Percentiles rank a stretch among this genome's conserved stretches.
Evolutionary conservation across 352 stramenopile genomes (phyloP).

Genomic region (Phytophthora constricta): DNA sequence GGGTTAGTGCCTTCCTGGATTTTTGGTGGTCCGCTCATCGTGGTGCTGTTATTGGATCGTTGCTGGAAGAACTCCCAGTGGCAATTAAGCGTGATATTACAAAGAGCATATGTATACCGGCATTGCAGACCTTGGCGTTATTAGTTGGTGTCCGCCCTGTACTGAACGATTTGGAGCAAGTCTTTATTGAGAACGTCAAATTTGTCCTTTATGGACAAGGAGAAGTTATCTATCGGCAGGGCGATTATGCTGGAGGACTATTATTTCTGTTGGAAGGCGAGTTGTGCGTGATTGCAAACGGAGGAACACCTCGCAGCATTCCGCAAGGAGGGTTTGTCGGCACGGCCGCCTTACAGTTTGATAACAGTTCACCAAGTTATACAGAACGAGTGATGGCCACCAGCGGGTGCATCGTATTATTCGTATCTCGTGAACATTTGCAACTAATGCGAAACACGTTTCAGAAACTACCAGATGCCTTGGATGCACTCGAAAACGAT

Average conservation of each 20-base stretch:
- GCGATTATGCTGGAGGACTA: constrained; percentile 57
- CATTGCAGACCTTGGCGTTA: constrained; percentile 57
- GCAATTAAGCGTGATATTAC: constrained; percentile 70
- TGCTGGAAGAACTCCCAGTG: constrained; percentile 64
- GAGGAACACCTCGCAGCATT: constrained; percentile 41
- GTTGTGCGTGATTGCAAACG: constrained; percentile 54
- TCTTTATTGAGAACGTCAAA: constrained; percentile 69
- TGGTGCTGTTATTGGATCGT: constrained; percentile 61
- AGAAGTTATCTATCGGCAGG: constrained; percentile 70
- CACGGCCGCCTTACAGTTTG: constrained; percentile 45
- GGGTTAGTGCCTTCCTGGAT: constrained; percentile 72
- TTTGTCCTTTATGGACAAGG: constrained; percentile 77
- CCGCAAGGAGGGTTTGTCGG: constrained; percentile 64
- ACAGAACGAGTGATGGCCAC: constrained; percentile 55
- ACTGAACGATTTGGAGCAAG: constrained; percentile 50
- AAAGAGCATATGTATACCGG: constrained; percentile 65
- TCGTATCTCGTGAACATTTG: constrained; percentile 56
- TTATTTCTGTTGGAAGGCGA: constrained; percentile 71
- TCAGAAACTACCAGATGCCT: constrained; percentile 31
- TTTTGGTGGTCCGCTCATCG: constrained; percentile 81
- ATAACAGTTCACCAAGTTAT: constrained; percentile 49
- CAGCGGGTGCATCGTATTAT: constrained; percentile 64
- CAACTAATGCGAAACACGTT: constrained; percentile 46
- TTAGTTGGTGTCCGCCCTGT: constrained; percentile 56
- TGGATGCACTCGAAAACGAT: constrained; percentile 53